Percentiles rank a stretch among this genome's conserved stretches.
Conservation (phyloP, 192 early-diverging fungal species). For the Coemansia sp. region DNA sequence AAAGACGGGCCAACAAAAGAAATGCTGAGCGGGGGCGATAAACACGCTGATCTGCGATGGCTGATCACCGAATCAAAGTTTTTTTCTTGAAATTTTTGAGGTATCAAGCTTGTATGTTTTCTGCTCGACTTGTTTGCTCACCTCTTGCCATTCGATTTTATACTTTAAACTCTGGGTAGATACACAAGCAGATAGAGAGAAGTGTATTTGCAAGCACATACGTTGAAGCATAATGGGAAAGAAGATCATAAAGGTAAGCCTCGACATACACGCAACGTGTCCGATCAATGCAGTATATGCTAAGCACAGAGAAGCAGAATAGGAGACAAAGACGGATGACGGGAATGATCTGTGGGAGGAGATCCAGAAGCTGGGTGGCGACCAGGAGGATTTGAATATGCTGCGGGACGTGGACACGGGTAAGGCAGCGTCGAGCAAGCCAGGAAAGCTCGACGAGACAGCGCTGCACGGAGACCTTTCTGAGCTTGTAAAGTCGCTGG, state of each 20-base stretch:
- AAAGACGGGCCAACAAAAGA: not conserved
- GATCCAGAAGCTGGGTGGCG: slow-evolving; percentile 67
- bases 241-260: slow-evolving; percentile 11
- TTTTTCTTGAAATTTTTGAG: slow-evolving; percentile 1
- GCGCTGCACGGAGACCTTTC: slow-evolving; percentile 34
- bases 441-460: slow-evolving; percentile 15
- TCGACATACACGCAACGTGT: not conserved
- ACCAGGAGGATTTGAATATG: slow-evolving; percentile 58
- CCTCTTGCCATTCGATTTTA: not conserved
- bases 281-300: not conserved
- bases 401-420: slow-evolving; percentile 58
- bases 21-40: not conserved
- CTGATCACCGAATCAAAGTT: slow-evolving; percentile 2
- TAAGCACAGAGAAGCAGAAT: not conserved
- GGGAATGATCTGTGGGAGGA: slow-evolving; percentile 54
- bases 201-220: not conserved
- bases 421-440: slow-evolving; percentile 21
- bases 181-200: not conserved
- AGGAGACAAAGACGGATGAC: slow-evolving; percentile 9
- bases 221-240: slow-evolving; percentile 12
- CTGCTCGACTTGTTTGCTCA: slow-evolving; percentile 1
- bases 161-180: not conserved
- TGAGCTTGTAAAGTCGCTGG: slow-evolving; percentile 44
- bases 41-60: not conserved
- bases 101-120: not conserved